Evolutionary conservation across 176 grass and related monocot genomes (phyloP).

Genomic region (Ananas comosus): DNA sequence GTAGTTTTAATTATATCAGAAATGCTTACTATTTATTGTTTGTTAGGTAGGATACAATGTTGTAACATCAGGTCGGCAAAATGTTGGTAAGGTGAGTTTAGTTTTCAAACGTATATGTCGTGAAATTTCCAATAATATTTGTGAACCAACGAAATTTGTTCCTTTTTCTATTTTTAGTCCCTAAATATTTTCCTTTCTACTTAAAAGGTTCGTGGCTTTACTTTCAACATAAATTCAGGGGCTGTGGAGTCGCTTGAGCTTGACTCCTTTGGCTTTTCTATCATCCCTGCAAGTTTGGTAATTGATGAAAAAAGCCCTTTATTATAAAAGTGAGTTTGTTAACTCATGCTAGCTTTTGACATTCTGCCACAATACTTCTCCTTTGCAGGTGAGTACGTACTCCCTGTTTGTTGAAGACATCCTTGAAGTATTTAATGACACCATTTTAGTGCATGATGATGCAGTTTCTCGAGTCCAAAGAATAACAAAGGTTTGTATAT

Average conservation of each 20-base stretch:
- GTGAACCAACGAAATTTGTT: neutral
- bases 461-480: slow-evolving; percentile 73
- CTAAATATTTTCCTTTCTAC: slow-evolving; percentile 3
- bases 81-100: slow-evolving; percentile 78
- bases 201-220: slow-evolving; percentile 75
- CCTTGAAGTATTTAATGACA: slow-evolving; percentile 62
- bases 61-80: slow-evolving; percentile 50
- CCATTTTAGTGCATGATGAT: slow-evolving; percentile 73
- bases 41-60: slow-evolving; percentile 81
- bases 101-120: neutral
- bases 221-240: slow-evolving; percentile 85
- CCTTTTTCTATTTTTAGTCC: slow-evolving; percentile 1
- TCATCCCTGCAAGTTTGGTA: slow-evolving; percentile 88
- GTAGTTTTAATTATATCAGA: neutral
- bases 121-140: neutral
- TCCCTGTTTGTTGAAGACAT: slow-evolving; percentile 77
- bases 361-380: slow-evolving; percentile 10
- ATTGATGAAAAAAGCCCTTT: slow-evolving; percentile 1
- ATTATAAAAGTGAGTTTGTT: neutral
- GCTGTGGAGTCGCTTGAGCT: slow-evolving; percentile 78
- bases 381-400: slow-evolving; percentile 75
- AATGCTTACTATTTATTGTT: slow-evolving; percentile 14
- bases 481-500: slow-evolving; percentile 63
- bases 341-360: neutral
- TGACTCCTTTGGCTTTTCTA: slow-evolving; percentile 79